Evolutionary conservation across 1,139 yeast genomes (phyloP), one percentile per base, ranked within the genome.

Genomic region (Yueomyces sp.): DNA sequence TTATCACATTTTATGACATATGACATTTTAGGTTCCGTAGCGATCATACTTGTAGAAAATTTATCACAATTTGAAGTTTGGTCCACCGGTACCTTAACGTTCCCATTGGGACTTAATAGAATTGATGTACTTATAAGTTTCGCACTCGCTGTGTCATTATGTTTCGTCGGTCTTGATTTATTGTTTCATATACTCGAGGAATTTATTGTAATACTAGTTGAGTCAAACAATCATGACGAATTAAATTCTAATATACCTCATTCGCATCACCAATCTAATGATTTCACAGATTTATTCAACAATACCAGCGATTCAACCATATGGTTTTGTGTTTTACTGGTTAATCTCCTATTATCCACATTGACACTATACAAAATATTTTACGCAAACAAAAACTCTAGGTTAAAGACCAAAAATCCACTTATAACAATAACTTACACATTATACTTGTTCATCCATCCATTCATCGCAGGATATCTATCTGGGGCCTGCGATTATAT

Each of bases 41-140:
- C 83, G 19, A 72, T 81, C 8, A 82, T 83, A 0, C 65, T 75
- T 27, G 95, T 87, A 7, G 87, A 81, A 48, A 72, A 86, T 8
- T 73, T 91, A 73, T 75, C 87, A 12, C 91, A 89, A 56, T 91
- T 91, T 59, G 94, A 85, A 50, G 95, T 83, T 3, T 91, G 97
- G 96, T 78, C 75, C 50, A 76, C 75, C 45, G 75, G 91, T n/a
- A 81, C 94, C 5, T 68, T 91, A 37, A 79, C 80, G 19, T 82
- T 78, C 51, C 98, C 98, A 0, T 91, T 91, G 67, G 97, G 97
- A 0, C 67, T 91, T 36, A 95, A 93, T 27, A 69, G 97, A 46
- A 70, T 84, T 27, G 96, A 91, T 55, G 95, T 89, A 0, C 66
- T 91, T 29, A 79, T 83, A 36, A 94, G 95, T 3, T 89, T 87